Base-by-base conservation (phyloP, 163 green algal genomes). In the Chlorella variabilis region DNA sequence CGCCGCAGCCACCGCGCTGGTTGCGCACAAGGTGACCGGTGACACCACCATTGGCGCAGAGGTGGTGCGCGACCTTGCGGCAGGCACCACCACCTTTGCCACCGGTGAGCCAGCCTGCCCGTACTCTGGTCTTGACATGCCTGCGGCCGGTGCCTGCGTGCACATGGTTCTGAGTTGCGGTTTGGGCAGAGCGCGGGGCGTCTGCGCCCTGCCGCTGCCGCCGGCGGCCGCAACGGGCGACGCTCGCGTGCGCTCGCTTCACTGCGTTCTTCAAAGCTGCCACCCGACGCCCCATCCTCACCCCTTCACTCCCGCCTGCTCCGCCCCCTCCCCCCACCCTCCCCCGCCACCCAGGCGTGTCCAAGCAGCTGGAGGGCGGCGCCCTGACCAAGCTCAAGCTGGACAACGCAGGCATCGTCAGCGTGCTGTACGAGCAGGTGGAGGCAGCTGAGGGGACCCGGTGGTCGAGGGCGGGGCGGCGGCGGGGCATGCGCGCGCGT, bases 351-450 rank as follows among this genome's bases (percentile, higher is more conserved):
- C 48, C 77, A 83, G 65, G 85, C 45, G 78, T 87, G 66, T 56
- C 75, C 38, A 86, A 83, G 81, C 49, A 75, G 33, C 67, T 90
- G 63, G 41, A 82, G 3, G 83, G 70, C 71, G 89, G 89, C 42
- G 75, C 84, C 2, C 33, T 93, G 67, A 67, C 77, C 67, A 93
- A 93, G 83, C 65, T 81, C 45, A 88, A 86, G 68, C 78, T 92
- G 38, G 77, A 93, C 80, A 90, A 91, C 80, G 77, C 38, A 11
- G 89, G 89, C 67, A 69, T 83, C 23, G 62, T 87, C 9, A 74
- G 49, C 27, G 49, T 89, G 58, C 81, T 90, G 45, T 90, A 91
- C 70, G 87, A 92, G 62, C 78, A 88, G 66, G 77, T 85, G 65
- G 25, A 54, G 11, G 45, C 45, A 54, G 45, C 45, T 71, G n/a